These are phyloP conservation scores for Triticum turgidum DNA, from an alignment of 176 grass and related monocot species.

Conservation along the genomic window DNA sequence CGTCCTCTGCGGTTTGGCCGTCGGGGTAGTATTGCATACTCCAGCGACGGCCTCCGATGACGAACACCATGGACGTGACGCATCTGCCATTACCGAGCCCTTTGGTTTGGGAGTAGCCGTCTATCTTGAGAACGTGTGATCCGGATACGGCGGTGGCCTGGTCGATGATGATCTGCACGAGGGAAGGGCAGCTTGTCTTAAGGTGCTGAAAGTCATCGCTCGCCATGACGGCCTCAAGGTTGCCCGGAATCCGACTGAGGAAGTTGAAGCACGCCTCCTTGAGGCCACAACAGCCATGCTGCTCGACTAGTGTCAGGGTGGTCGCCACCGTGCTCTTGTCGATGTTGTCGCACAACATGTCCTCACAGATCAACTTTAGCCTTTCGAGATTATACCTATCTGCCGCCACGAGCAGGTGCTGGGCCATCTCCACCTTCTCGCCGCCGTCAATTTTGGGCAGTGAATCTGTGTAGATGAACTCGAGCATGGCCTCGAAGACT, in stretches of 20 bases:
- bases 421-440: no score
- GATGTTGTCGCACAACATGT: background rate
- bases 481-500: background rate
- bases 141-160: background rate
- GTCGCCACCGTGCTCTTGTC: background rate
- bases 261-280: background rate
- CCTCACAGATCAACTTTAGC: background rate
- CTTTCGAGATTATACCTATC: background rate
- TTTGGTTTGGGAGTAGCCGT: background rate
- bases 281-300: background rate
- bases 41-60: background rate
- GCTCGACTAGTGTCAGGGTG: background rate
- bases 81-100: background rate
- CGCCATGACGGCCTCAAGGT: background rate
- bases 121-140: background rate
- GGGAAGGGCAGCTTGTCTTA: background rate
- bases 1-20: background rate
- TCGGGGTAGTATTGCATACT: background rate
- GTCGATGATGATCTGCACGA: background rate
- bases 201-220: background rate
- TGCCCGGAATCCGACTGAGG: background rate
- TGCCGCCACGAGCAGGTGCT: background rate
- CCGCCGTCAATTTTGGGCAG: no score
- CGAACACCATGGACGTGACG: background rate
- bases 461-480: background rate